These are phyloP conservation scores for Didymella glomerata DNA, from an alignment of 2,329 filamentous ascomycete species.

Conservation along the genomic window DNA sequence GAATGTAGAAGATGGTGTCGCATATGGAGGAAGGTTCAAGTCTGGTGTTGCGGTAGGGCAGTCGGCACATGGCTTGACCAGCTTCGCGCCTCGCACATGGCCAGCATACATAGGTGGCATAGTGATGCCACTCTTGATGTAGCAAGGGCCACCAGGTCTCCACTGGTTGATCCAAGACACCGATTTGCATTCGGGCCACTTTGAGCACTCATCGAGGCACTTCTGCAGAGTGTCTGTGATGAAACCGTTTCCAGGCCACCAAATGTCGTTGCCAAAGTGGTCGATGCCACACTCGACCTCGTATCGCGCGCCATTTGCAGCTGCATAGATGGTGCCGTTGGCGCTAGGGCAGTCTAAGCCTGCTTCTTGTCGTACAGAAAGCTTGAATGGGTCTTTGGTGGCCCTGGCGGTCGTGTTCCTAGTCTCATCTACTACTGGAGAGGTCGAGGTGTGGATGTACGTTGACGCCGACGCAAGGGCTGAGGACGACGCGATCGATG, in stretches of 20 bases:
- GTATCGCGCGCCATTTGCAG: neutral
- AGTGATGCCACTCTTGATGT: neutral
- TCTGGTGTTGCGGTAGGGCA: neutral
- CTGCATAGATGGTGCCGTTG: neutral
- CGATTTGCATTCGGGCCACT: neutral
- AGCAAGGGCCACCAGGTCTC: neutral
- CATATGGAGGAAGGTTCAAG: neutral
- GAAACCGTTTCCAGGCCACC: neutral
- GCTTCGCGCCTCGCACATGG: neutral
- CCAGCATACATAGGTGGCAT: neutral
- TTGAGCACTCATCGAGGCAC: neutral
- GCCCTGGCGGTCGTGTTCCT: neutral
- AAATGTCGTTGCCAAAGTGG: neutral
- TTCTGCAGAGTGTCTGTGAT: neutral
- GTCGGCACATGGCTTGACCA: neutral
- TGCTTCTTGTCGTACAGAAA: neutral
- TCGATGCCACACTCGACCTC: neutral
- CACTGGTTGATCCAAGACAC: neutral
- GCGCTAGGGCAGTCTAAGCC: neutral
- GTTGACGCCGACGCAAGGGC: neutral
- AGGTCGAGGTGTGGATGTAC: neutral
- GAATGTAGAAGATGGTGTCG: neutral
- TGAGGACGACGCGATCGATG: neutral
- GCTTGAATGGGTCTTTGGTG: neutral
- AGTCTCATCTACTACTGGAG: neutral